A percentile compares a stretch with the other conserved stretches of the same genome.
These are phyloP conservation scores for Rhodosporidiobolus odoratus DNA, from an alignment of 768 basidiomycete species.

Conservation along the genomic window DNA sequence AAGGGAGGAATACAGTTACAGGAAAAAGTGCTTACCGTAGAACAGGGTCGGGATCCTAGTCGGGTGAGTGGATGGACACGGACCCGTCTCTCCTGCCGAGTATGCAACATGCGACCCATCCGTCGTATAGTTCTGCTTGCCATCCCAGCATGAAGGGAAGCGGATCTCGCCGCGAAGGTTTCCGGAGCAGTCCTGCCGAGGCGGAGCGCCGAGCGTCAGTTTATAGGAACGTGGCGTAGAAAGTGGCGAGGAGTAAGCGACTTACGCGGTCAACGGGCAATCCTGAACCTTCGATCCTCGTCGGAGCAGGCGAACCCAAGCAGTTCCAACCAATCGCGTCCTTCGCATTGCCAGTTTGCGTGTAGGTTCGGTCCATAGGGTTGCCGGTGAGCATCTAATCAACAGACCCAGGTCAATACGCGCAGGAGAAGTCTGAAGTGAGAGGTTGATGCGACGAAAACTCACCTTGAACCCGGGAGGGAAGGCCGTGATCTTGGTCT, in stretches of 20 bases:
- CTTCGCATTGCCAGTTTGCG: slow-evolving; percentile 41
- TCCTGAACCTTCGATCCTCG: neutral
- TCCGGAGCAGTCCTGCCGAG: slow-evolving; percentile 44
- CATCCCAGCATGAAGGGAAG: slow-evolving; percentile 50
- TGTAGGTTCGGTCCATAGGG: slow-evolving; percentile 45
- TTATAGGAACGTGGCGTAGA: too few species aligned
- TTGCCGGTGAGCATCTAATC: slow-evolving; percentile 48
- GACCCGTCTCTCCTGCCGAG: slow-evolving; percentile 28
- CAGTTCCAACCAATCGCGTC: slow-evolving; percentile 44
- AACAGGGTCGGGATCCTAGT: slow-evolving; percentile 26
- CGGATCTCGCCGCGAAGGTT: slow-evolving; percentile 48
- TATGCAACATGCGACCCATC: slow-evolving; percentile 49
- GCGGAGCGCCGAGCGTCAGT: too few species aligned
- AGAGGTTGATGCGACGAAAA: neutral
- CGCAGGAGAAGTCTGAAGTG: neutral
- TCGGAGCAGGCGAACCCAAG: slow-evolving; percentile 3
- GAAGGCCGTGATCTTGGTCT: slow-evolving; percentile 44
- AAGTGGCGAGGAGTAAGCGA: too few species aligned
- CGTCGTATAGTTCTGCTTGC: slow-evolving; percentile 45
- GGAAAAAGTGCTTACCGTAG: slow-evolving; percentile 6
- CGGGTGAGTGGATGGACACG: slow-evolving; percentile 29
- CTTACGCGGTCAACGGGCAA: neutral
- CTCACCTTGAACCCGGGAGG: slow-evolving; percentile 45
- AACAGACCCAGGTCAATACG: neutral
- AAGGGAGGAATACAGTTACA: neutral